Evolutionary conservation across 2,329 filamentous ascomycete genomes (phyloP).

Genomic region (Ceratocystis smalleyi): DNA sequence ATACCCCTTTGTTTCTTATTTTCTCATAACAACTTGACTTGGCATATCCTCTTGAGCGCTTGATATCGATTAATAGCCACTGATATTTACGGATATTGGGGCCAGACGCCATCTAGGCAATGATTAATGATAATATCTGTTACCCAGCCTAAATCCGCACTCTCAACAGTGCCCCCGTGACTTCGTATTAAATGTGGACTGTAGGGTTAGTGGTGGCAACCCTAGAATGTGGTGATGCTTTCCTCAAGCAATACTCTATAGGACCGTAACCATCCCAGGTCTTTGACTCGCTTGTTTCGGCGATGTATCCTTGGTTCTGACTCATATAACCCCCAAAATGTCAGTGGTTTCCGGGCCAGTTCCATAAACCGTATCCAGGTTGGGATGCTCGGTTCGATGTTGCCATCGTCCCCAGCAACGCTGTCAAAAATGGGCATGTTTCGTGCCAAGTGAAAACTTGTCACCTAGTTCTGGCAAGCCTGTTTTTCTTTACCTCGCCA

Average conservation of each 20-base stretch:
- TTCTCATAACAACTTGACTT: not conserved
- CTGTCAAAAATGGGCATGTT: not conserved
- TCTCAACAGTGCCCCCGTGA: not conserved
- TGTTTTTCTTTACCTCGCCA: not conserved
- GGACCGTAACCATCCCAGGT: not conserved
- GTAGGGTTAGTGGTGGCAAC: not conserved
- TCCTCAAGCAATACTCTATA: not conserved
- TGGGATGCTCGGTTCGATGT: not conserved
- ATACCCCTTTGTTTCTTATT: not conserved
- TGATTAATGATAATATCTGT: constrained; percentile 14
- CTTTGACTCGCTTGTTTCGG: not conserved
- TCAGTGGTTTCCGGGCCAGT: not conserved
- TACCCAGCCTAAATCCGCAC: not conserved
- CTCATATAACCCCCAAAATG: not conserved
- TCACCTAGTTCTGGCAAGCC: not conserved
- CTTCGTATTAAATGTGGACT: not conserved
- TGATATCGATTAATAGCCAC: not conserved
- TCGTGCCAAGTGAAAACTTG: not conserved
- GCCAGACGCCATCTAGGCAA: not conserved
- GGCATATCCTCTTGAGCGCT: not conserved
- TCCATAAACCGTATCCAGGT: not conserved
- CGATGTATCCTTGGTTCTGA: not conserved
- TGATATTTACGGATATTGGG: not conserved
- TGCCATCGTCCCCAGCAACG: not conserved
- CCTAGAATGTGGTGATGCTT: not conserved